Base-by-base conservation (phyloP, 108 stramenopile species). In the Epipyxis sp. region DNA sequence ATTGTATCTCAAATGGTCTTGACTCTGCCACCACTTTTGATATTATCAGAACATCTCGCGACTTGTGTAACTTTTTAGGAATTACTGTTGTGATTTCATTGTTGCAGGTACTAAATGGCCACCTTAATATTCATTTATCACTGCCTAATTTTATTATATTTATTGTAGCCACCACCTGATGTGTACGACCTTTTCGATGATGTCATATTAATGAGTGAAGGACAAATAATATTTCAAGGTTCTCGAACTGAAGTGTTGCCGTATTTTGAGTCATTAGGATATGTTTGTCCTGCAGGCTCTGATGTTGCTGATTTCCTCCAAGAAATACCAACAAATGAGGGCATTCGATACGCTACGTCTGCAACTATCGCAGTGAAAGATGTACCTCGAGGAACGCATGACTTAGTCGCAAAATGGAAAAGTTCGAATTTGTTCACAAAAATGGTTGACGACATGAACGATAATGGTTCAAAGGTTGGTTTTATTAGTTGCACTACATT, bases 141-240 rank as follows among this genome's bases (percentile, higher is more conserved):
- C 46, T 6, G 6, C 20, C 46, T 50, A 20, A 50, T 50, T 50
- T 50, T 6, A 50, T 50, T 6, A 50, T 20, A 50, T 20, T 50
- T 65, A 3, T 65, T 37, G 10, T 65, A 65, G 77, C 93, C 94
- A 29, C 90, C 93, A 0, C 93, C 92, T 0, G 93, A 95, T 85
- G 91, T 91, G 25, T 92, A 92, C 40, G 91, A 89, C 42, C 85
- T 94, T 44, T 96, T 96, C 80, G 94, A 95, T 77, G 90, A 94
- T 44, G 43, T 95, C 6, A 89, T 94, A 25, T 76, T 96, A 67
- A 77, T 96, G 32, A 87, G 87, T 78, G 79, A 90, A 37, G 95
- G 95, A 39, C 85, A 77, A 40, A 79, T 94, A 37, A 85, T 95
- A 37, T 93, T 91, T 79, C 86, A 89, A 27, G 95, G 61, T 65